These are phyloP conservation scores for Flagelloscypha sp. DNA, from an alignment of 768 basidiomycete genomes.

Conservation along the genomic window DNA sequence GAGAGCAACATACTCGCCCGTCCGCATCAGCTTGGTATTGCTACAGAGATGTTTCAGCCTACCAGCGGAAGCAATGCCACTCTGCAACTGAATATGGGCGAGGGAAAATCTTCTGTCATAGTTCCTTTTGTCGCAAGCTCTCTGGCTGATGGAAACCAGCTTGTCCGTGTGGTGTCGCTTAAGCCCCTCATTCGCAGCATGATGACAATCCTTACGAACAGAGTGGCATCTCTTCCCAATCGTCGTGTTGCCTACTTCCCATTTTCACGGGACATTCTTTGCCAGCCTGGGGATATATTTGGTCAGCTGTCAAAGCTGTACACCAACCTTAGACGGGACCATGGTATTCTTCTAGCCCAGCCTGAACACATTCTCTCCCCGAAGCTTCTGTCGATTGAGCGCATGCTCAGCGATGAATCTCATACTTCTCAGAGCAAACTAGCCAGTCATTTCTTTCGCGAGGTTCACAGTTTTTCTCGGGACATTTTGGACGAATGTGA, in stretches of 20 bases:
- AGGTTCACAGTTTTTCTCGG: conserved; percentile 16
- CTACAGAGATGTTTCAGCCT: conserved; percentile 40
- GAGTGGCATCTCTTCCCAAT: conserved; percentile 35
- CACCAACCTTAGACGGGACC: conserved; percentile 26
- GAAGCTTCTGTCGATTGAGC: conserved; percentile 37
- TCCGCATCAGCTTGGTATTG: conserved; percentile 32
- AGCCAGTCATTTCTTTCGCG: too few species aligned
- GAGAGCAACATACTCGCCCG: conserved; percentile 37
- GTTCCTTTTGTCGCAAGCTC: conserved; percentile 33
- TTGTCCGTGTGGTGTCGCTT: conserved; percentile 43
- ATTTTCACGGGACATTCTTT: conserved; percentile 33
- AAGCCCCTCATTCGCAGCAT: conserved; percentile 39
- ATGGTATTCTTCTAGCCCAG: conserved; percentile 39
- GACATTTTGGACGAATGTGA: conserved; percentile 42
- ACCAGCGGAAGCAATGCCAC: conserved; percentile 24
- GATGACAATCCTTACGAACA: conserved; percentile 38
- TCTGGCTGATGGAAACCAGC: conserved; percentile 33
- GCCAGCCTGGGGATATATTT: conserved; percentile 13
- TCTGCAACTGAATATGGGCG: conserved; percentile 52
- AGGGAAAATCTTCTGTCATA: conserved; percentile 48
- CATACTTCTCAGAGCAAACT: too few species aligned
- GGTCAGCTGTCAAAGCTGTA: conserved; percentile 23
- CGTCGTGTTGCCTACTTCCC: conserved; percentile 42
- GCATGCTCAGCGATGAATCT: conserved; percentile 13
- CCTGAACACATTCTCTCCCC: conserved; percentile 50